A percentile compares a stretch with the other conserved stretches of the same genome.
Evolutionary conservation across 1,284 basidiomycete species (phyloP).

Genomic region (Filobasidium uniguttulatum): DNA sequence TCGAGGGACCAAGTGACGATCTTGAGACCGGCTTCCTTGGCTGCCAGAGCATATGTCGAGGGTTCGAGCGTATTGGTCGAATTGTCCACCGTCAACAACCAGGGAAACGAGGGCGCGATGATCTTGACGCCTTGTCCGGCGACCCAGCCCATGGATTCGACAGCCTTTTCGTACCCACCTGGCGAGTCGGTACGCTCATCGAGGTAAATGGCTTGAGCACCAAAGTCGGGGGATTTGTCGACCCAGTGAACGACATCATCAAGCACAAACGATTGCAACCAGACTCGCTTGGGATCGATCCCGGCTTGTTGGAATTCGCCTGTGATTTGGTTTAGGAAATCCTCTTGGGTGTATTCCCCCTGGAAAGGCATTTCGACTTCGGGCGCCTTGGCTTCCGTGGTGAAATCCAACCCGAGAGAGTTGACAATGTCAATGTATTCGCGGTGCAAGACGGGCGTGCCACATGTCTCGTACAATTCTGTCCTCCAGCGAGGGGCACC

Average conservation of each 20-base stretch:
- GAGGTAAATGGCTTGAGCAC: conserved; percentile 14
- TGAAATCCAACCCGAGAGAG: conserved; percentile 14
- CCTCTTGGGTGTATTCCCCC: conserved; percentile 17
- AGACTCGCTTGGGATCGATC: conserved; percentile 10
- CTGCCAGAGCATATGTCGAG: conserved; percentile 14
- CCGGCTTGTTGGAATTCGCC: conserved; percentile 12
- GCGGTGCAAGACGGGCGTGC: conserved; percentile 11
- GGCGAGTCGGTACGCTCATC: conserved; percentile 11
- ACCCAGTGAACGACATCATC: conserved; percentile 16
- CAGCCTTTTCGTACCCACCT: neutral
- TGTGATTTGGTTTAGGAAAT: conserved; percentile 15
- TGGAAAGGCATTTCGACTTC: conserved; percentile 15
- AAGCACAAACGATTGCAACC: conserved; percentile 17
- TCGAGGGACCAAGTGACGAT: conserved; percentile 17
- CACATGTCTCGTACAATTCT: conserved; percentile 1
- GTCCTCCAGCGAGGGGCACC: conserved; percentile 15
- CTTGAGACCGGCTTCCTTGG: conserved; percentile 13
- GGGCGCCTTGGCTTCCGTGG: conserved; percentile 18
- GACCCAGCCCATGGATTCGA: conserved; percentile 3
- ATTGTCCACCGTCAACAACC: conserved; percentile 12
- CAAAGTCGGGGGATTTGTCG: conserved; percentile 15
- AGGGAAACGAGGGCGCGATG: conserved; percentile 14
- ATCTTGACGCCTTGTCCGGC: conserved; percentile 10
- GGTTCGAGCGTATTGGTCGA: conserved; percentile 11
- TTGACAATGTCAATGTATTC: conserved; percentile 16